These are phyloP conservation scores for Lodderomyces oxycetoniae DNA, from an alignment of 1,139 yeast genomes.

Conservation along the genomic window DNA sequence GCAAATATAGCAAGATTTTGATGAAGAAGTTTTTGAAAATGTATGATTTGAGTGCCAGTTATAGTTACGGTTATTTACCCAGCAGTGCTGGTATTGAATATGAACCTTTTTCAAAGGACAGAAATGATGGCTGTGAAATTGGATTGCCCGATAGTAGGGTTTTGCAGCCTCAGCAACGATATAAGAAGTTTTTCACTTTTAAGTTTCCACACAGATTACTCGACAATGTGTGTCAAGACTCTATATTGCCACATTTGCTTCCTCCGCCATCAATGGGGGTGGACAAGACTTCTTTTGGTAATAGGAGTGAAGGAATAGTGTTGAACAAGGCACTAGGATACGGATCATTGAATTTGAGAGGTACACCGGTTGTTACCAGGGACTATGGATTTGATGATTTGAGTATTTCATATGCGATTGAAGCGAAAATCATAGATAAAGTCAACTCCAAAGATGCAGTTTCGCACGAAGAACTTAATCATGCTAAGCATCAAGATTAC, in stretches of 20 bases:
- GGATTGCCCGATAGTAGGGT: slow-evolving; percentile 52
- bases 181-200: slow-evolving; percentile 62
- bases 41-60: slow-evolving; percentile 46
- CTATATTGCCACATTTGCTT: slow-evolving; percentile 47
- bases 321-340: slow-evolving; percentile 44
- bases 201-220: slow-evolving; percentile 55
- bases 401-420: slow-evolving; percentile 41
- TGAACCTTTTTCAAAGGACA: slow-evolving; percentile 39
- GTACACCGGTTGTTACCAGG: slow-evolving; percentile 40
- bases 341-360: slow-evolving; percentile 36
- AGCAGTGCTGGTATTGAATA: slow-evolving; percentile 49
- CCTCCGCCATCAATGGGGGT: slow-evolving; percentile 68
- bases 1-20: slow-evolving; percentile 28
- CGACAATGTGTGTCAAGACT: slow-evolving; percentile 55
- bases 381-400: slow-evolving; percentile 42
- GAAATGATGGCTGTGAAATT: slow-evolving; percentile 42
- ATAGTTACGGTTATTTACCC: slow-evolving; percentile 41
- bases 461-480: slow-evolving; percentile 37
- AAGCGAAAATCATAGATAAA: slow-evolving; percentile 41
- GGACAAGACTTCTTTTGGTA: slow-evolving; percentile 40
- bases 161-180: slow-evolving; percentile 46
- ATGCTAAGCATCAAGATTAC: slow-evolving; percentile 27
- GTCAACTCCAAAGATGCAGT: slow-evolving; percentile 26
- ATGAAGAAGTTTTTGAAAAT: slow-evolving; percentile 44
- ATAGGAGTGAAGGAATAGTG: slow-evolving; percentile 31